Conservation (phyloP, 2,329 filamentous ascomycete species). For the Stemphylium vesicarium region DNA sequence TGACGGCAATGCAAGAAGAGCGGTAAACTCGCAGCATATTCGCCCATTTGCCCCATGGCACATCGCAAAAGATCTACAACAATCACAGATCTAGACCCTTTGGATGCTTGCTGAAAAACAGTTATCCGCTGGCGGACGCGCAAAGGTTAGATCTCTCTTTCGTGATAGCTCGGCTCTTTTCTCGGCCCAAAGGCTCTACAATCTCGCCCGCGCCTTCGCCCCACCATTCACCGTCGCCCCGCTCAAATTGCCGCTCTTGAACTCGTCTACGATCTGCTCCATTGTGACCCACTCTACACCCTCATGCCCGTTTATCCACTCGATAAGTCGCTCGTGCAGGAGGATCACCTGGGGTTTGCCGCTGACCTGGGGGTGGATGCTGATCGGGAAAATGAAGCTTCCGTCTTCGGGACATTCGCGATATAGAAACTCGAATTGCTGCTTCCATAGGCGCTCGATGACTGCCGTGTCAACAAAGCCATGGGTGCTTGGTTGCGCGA, state of each 20-base stretch:
- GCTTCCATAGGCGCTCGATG: constrained; percentile 54
- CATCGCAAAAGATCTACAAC: not conserved
- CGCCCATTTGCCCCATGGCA: not conserved
- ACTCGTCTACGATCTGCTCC: constrained; percentile 47
- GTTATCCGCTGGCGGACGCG: not conserved
- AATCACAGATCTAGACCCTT: not conserved
- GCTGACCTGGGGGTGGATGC: constrained; percentile 56
- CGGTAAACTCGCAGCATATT: not conserved
- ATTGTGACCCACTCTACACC: constrained; percentile 54
- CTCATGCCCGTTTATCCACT: constrained; percentile 54
- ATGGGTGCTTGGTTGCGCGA: constrained; percentile 61
- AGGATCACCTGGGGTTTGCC: constrained; percentile 56
- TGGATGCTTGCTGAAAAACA: not conserved
- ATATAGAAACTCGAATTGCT: constrained; percentile 56
- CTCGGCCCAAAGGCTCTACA: constrained; percentile 1
- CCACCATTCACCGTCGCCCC: constrained; percentile 46
- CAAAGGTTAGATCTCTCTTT: not conserved
- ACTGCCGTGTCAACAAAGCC: constrained; percentile 53
- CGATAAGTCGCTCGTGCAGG: constrained; percentile 57
- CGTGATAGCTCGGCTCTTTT: not conserved
- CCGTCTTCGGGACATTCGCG: constrained; percentile 50
- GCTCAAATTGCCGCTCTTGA: constrained; percentile 40
- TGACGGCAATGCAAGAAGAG: not conserved
- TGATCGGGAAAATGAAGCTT: constrained; percentile 56
- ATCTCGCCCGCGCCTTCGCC: constrained; percentile 17